phyloP scores from a whole-genome alignment of 768 basidiomycete genomes.

The Brasilioporus rufonigricans region DNA sequence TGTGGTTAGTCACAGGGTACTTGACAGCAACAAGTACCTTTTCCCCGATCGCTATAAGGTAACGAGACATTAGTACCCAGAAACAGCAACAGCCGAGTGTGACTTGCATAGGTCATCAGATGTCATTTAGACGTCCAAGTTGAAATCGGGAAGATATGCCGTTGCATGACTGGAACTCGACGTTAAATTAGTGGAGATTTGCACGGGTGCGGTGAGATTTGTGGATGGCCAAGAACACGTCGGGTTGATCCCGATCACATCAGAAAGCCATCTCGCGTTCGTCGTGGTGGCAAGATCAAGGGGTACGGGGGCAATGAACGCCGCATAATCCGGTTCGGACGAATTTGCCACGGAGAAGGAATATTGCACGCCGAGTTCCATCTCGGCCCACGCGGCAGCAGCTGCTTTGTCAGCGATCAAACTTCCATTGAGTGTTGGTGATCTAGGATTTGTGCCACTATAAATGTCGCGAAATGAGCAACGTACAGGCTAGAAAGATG shows the following conservation, averaged over 20 bases:
- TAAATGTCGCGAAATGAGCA: neutral
- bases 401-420: constrained; percentile 17
- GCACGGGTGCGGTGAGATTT: constrained; percentile 18
- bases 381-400: constrained; percentile 25
- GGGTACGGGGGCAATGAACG: constrained; percentile 22
- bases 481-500: neutral
- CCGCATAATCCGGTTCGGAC: constrained; percentile 15
- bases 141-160: constrained; percentile 13
- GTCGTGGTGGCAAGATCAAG: constrained; percentile 14
- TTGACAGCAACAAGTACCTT: constrained; percentile 1
- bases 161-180: neutral
- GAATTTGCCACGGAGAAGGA: constrained; percentile 15
- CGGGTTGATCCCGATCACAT: constrained; percentile 28
- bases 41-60: neutral
- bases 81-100: neutral
- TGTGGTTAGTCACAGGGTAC: constrained; percentile 20
- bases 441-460: constrained; percentile 4
- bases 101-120: constrained; percentile 3
- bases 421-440: constrained; percentile 2
- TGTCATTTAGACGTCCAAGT: constrained; percentile 18
- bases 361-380: constrained; percentile 24
- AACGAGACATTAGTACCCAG: neutral
- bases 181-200: constrained; percentile 11
- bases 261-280: constrained; percentile 28
- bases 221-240: constrained; percentile 28